Conservation (phyloP, 208 protist species). For the Acanthamoeba triangularis region DNA sequence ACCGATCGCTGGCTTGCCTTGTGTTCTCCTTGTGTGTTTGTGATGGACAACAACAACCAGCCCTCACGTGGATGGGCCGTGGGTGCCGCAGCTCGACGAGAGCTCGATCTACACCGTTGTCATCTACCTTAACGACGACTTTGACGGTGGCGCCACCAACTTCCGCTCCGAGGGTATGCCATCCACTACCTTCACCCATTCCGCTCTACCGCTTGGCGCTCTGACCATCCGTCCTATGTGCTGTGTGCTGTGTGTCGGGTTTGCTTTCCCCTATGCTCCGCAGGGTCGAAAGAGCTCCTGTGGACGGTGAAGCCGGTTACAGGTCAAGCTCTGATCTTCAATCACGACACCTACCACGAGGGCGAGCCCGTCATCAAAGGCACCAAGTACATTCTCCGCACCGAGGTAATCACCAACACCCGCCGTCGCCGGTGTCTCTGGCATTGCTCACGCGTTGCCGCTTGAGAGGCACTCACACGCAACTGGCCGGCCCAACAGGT, state of each 20-base stretch:
- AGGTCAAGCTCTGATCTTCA: slow-evolving; percentile 5
- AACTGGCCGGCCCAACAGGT: neutral
- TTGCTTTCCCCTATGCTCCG: neutral
- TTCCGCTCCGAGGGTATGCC: neutral
- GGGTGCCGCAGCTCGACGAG: slow-evolving; percentile 10
- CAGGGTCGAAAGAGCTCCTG: neutral
- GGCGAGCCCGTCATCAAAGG: neutral
- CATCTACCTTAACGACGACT: slow-evolving; percentile 41
- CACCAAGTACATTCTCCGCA: slow-evolving; percentile 8
- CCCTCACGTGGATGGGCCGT: slow-evolving; percentile 7
- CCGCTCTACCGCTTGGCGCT: no score
- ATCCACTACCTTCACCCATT: no score
- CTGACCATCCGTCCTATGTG: no score
- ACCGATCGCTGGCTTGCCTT: no score
- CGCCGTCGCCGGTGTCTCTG: no score
- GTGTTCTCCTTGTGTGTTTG: no score
- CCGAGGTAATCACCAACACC: neutral
- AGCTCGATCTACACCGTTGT: slow-evolving; percentile 53
- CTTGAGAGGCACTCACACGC: no score
- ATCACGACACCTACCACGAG: slow-evolving; percentile 45
- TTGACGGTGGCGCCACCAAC: neutral
- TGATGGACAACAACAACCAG: neutral
- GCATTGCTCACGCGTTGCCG: no score
- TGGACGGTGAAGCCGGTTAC: neutral
- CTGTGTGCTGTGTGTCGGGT: neutral